These are phyloP conservation scores for Eurotiales sp. DNA, from an alignment of 2,329 filamentous ascomycete genomes.

Conservation along the genomic window DNA sequence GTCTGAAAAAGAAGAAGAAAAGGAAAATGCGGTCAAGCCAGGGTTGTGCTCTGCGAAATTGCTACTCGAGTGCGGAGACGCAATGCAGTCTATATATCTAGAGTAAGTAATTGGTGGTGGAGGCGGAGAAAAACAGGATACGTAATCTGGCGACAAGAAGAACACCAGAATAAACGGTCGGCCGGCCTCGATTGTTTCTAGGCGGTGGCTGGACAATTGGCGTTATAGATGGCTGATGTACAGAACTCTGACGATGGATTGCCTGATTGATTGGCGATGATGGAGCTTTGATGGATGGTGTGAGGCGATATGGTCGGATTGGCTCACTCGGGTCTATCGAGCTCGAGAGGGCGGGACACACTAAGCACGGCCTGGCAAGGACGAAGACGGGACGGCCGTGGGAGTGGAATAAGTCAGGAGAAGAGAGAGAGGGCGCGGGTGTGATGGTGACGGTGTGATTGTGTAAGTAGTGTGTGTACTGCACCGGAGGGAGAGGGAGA, in stretches of 20 bases:
- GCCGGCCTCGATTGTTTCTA: neutral
- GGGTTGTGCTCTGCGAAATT: too few relatives aligned
- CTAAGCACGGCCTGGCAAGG: too few relatives aligned
- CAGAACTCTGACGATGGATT: neutral
- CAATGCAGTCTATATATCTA: too few relatives aligned
- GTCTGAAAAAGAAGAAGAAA: conserved; percentile 15
- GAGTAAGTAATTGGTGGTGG: neutral
- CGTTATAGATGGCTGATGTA: neutral
- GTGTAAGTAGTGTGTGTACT: neutral
- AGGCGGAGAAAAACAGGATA: conserved; percentile 6
- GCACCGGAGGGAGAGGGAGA: neutral
- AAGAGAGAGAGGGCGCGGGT: neutral
- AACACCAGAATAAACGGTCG: neutral
- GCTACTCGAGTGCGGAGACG: too few relatives aligned
- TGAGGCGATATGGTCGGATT: too few relatives aligned
- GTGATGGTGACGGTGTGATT: neutral
- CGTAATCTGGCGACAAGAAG: neutral
- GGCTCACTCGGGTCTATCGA: neutral
- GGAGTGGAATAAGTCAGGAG: neutral
- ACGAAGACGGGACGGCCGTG: too few relatives aligned
- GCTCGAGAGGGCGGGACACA: neutral
- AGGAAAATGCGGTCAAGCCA: neutral
- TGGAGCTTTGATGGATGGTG: too few relatives aligned
- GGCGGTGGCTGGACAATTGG: neutral
- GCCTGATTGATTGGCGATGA: neutral